Evolutionary conservation across 2,329 filamentous ascomycete species (phyloP).

Genomic region (Arthrobotrys pseudoclavata): DNA sequence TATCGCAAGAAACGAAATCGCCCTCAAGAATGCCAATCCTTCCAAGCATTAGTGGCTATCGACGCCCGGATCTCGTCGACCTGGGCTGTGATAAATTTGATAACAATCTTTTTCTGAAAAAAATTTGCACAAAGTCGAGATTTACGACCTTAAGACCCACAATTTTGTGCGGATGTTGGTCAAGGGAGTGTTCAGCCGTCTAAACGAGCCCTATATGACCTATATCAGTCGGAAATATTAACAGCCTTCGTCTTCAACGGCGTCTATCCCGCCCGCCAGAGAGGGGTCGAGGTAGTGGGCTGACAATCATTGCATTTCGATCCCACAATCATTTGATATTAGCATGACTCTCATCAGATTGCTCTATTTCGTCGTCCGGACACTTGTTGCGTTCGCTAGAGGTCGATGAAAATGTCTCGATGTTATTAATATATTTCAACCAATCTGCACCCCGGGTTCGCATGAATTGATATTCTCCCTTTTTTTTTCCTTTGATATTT

Average conservation of each 20-base stretch:
- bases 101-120: constrained; percentile 1
- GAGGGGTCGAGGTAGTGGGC: constrained; percentile 20
- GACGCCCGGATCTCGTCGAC: constrained; percentile 19
- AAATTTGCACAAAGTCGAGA: constrained; percentile 9
- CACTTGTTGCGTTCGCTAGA: background rate
- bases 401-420: constrained; percentile 18
- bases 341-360: constrained; percentile 45
- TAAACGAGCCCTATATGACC: constrained; percentile 35
- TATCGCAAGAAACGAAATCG: constrained; percentile 31
- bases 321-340: constrained; percentile 54
- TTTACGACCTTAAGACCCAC: constrained; percentile 33
- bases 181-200: constrained; percentile 38
- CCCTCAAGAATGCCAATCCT: constrained; percentile 33
- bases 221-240: constrained; percentile 34
- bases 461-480: constrained; percentile 23
- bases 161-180: constrained; percentile 25
- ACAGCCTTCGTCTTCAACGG: constrained; percentile 23
- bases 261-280: constrained; percentile 35
- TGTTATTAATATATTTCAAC: constrained; percentile 3
- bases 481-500: constrained; percentile 14
- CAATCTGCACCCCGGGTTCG: constrained; percentile 16
- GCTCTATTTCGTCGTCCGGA: constrained; percentile 1
- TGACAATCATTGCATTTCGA: constrained; percentile 41
- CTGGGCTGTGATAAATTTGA: constrained; percentile 12
- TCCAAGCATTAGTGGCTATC: constrained; percentile 20